Evolutionary conservation across 78 protist genomes (phyloP).

Genomic region (slime mould (Dictyostelium discoideum)): DNA sequence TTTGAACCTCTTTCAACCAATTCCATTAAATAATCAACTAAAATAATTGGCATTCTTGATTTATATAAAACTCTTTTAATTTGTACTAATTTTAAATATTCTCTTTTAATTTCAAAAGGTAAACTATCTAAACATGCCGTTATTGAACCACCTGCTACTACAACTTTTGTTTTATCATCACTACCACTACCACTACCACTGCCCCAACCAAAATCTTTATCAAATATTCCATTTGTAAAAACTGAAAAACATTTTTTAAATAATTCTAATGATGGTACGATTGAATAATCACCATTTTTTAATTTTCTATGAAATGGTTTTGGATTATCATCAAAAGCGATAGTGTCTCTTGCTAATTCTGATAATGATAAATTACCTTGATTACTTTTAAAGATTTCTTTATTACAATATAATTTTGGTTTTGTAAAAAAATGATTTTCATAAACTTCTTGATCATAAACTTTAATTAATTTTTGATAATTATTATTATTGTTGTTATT

Average conservation of each 20-base stretch:
- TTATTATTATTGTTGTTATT: too few species aligned
- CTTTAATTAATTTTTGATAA: not conserved
- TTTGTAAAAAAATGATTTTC: not conserved
- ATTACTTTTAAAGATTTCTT: not conserved
- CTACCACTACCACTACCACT: not conserved
- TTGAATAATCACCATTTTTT: not conserved
- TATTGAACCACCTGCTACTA: not conserved
- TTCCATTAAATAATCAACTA: not conserved
- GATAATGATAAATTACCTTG: not conserved
- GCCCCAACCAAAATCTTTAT: not conserved
- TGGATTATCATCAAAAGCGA: not conserved
- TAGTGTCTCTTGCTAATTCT: not conserved
- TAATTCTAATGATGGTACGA: not conserved
- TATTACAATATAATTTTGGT: not conserved
- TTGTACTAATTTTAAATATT: not conserved
- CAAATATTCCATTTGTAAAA: not conserved
- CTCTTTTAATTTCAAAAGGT: not conserved
- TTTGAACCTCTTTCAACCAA: not conserved
- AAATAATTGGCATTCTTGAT: not conserved
- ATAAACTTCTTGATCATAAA: not conserved
- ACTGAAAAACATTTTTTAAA: slow-evolving; percentile 12
- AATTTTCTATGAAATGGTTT: not conserved
- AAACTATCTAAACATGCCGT: not conserved
- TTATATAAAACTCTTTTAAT: not conserved
- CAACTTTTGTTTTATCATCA: not conserved